phyloP scores from a whole-genome alignment of 306 rosid genomes.

The Alnus rubra region DNA sequence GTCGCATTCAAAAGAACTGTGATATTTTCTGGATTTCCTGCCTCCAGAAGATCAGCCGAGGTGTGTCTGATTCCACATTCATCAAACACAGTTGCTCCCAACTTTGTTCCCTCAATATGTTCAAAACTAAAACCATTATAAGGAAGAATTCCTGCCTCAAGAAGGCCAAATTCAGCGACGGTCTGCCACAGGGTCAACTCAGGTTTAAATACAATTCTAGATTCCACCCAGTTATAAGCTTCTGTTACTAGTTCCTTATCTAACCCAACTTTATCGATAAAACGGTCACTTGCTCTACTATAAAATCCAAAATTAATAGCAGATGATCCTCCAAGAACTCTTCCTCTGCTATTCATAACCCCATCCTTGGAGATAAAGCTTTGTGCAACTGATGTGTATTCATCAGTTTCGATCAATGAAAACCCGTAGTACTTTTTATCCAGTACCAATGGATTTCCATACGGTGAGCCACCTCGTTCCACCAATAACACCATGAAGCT shows the following conservation, averaged over 20 bases:
- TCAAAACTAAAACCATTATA: conserved; percentile 71
- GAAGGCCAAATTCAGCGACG: conserved; percentile 68
- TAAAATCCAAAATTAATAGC: conserved; percentile 75
- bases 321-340: conserved; percentile 83
- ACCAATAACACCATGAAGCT: conserved; percentile 63
- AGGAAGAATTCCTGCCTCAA: conserved; percentile 72
- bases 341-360: conserved; percentile 58
- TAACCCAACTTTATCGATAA: conserved; percentile 55
- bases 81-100: conserved; percentile 71
- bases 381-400: conserved; percentile 66
- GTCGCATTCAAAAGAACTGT: conserved; percentile 71
- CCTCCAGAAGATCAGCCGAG: conserved; percentile 63
- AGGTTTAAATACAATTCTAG: conserved; percentile 58
- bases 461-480: conserved; percentile 74
- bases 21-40: conserved; percentile 52
- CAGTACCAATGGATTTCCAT: conserved; percentile 56
- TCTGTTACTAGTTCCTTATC: conserved; percentile 50
- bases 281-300: conserved; percentile 74
- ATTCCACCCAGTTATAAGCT: conserved; percentile 76
- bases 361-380: conserved; percentile 64
- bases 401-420: conserved; percentile 46
- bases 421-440: conserved; percentile 59
- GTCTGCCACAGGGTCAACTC: conserved; percentile 61
- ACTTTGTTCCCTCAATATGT: conserved; percentile 68
- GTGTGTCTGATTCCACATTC: conserved; percentile 58